Evolutionary conservation across 441 rosid genomes (phyloP), one percentile per base, ranked within the genome.

Genomic region (Adansonia madagascariensis): DNA sequence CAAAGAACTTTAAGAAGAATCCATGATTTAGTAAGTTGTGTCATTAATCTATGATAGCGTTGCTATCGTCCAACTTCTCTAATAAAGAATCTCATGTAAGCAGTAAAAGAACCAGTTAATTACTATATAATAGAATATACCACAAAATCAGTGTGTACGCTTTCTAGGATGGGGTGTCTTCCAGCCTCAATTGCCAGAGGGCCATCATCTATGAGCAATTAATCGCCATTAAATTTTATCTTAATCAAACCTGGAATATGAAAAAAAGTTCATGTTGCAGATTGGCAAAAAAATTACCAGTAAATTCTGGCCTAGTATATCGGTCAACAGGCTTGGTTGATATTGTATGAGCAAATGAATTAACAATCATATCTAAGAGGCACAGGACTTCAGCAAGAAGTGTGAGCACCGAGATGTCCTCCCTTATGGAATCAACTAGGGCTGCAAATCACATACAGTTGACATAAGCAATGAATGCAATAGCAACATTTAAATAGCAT

Each of bases 121-220:
- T 2, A 49, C 20, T 49, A 22, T 46, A 44, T 47, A 78, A 62
- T 78, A 41, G 8, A 77, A 79, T 90, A 61, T 88, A 94, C 98
- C 80, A 94, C 84, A 79, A 89, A 94, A 80, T 91, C 97, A 79
- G 76, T 89, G 90, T 92, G 98, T 84, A 94, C 88, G 91, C 87
- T 88, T 85, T 94, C 99, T 72, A 92, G 87, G 81, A 96, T 89
- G 69, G 99, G 99, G 82, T 96, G 99, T 86, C 98, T 90, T 83
- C 98, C 99, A 75, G 93, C 90, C 82, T 96, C 98, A 80, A 96
- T 92, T 78, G 97, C 99, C 81, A 96, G 81, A 77, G 99, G 99
- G 79, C 98, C 98, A 86, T 83, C 85, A 60, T 87, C 99, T 96
- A 83, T 72, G 77, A 88, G 55, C 62, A 39, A 72, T 50, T 60